Percentiles rank a stretch among this genome's conserved stretches.
phyloP scores from a whole-genome alignment of 257 asterid genomes.

The Anisodus acutangulus region DNA sequence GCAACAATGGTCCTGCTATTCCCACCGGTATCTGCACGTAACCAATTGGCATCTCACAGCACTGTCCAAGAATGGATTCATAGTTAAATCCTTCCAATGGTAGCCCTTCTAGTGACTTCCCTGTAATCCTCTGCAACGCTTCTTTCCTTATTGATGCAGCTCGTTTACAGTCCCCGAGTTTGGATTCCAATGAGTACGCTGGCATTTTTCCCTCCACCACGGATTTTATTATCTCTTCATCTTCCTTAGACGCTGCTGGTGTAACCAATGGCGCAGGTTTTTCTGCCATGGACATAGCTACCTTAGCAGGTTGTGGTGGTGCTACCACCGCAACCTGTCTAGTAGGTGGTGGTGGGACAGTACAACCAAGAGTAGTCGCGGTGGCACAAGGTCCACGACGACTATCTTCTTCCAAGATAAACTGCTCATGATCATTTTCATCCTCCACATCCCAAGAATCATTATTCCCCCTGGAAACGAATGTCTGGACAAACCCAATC shows the following conservation, averaged over 20 bases:
- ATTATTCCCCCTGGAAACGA: background rate
- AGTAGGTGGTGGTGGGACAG: conserved; percentile 31
- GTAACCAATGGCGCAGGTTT: conserved; percentile 34
- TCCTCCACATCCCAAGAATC: conserved; percentile 29
- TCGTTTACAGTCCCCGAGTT: conserved; percentile 56
- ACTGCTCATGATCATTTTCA: conserved; percentile 20
- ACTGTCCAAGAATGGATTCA: conserved; percentile 61
- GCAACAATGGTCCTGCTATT: conserved; percentile 62
- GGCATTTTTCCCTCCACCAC: conserved; percentile 52
- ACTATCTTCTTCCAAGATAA: conserved; percentile 40
- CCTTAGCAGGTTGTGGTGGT: conserved; percentile 36
- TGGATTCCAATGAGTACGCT: conserved; percentile 56
- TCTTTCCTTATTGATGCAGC: conserved; percentile 55
- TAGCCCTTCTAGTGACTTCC: conserved; percentile 56
- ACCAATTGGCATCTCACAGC: conserved; percentile 71
- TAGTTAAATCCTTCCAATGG: conserved; percentile 62
- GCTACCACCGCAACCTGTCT: background rate
- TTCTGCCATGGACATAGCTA: conserved; percentile 28
- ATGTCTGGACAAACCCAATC: conserved; percentile 27
- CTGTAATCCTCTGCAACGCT: conserved; percentile 55
- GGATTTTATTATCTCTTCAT: conserved; percentile 47
- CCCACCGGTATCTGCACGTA: conserved; percentile 67
- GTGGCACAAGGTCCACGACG: conserved; percentile 38
- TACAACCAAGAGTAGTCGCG: conserved; percentile 42
- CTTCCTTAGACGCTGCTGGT: conserved; percentile 41